Evolutionary conservation across 257 asterid genomes (phyloP).

Genomic region (Solanum pinnatisectum): DNA sequence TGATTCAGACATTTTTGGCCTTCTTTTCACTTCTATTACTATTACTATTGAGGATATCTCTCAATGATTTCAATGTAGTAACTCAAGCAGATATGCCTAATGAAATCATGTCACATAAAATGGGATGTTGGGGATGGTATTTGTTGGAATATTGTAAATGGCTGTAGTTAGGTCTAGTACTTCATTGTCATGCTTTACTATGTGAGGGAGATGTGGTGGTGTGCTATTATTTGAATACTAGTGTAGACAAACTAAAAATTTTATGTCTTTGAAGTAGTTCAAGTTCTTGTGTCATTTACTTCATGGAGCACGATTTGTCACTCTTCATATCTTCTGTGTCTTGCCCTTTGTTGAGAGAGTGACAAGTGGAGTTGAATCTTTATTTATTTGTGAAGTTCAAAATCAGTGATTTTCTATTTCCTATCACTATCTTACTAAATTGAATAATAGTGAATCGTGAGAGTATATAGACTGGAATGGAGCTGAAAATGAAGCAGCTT

Average conservation of each 20-base stretch:
- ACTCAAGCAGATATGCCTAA: neutral
- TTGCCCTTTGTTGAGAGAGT: neutral
- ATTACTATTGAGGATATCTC: neutral
- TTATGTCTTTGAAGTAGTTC: neutral
- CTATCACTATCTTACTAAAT: neutral
- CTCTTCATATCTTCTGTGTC: neutral
- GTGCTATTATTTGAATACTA: neutral
- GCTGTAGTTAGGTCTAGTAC: neutral
- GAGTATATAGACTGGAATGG: neutral
- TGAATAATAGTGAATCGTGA: neutral
- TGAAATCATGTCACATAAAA: neutral
- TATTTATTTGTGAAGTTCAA: neutral
- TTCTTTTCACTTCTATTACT: neutral
- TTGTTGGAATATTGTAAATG: neutral
- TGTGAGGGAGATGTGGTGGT: neutral
- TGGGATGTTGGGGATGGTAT: neutral
- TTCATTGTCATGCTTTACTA: neutral
- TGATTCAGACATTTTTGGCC: neutral
- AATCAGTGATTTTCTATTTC: neutral
- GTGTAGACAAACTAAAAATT: neutral
- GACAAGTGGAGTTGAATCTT: neutral
- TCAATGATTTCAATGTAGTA: neutral
- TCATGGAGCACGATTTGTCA: neutral
- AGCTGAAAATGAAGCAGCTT: neutral
- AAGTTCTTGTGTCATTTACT: neutral